phyloP scores from a whole-genome alignment of 1,284 basidiomycete species.

The Papiliotrema fonsecae region DNA sequence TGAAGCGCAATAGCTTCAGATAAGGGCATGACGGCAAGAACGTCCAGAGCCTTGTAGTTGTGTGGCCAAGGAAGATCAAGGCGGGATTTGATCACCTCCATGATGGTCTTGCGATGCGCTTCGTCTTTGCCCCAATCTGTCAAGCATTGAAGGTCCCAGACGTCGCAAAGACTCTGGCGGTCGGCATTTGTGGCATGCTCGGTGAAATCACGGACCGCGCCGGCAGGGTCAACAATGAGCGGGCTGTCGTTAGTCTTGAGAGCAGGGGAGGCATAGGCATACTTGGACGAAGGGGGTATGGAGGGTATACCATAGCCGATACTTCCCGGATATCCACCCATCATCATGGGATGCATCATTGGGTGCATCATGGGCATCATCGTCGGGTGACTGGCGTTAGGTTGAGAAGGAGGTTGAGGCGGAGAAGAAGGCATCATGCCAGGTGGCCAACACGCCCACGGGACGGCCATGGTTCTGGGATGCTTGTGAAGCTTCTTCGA shows the following conservation, averaged over 20 bases:
- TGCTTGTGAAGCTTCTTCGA: not conserved
- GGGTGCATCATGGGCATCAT: not conserved
- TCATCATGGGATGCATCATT: not conserved
- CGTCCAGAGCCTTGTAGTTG: constrained; percentile 41
- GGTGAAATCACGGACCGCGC: constrained; percentile 26
- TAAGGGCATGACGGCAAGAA: constrained; percentile 23
- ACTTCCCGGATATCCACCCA: not conserved
- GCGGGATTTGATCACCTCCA: constrained; percentile 32
- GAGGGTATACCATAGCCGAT: constrained; percentile 5
- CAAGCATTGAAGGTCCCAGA: constrained; percentile 14
- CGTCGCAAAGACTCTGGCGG: constrained; percentile 15
- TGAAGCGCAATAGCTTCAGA: constrained; percentile 16
- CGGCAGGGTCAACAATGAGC: constrained; percentile 17
- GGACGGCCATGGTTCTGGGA: not conserved
- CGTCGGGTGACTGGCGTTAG: not conserved
- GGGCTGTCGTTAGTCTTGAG: constrained; percentile 10
- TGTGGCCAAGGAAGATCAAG: constrained; percentile 40
- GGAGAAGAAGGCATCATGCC: not conserved
- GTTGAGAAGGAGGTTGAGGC: too few relatives aligned
- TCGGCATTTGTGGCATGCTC: constrained; percentile 27
- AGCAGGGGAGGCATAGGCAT: not conserved
- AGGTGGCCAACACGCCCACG: not conserved
- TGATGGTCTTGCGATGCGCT: constrained; percentile 31
- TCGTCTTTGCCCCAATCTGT: constrained; percentile 28
- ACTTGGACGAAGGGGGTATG: constrained; percentile 11